Base-by-base conservation (phyloP, 768 basidiomycete species). In the Grammothele lineata region DNA sequence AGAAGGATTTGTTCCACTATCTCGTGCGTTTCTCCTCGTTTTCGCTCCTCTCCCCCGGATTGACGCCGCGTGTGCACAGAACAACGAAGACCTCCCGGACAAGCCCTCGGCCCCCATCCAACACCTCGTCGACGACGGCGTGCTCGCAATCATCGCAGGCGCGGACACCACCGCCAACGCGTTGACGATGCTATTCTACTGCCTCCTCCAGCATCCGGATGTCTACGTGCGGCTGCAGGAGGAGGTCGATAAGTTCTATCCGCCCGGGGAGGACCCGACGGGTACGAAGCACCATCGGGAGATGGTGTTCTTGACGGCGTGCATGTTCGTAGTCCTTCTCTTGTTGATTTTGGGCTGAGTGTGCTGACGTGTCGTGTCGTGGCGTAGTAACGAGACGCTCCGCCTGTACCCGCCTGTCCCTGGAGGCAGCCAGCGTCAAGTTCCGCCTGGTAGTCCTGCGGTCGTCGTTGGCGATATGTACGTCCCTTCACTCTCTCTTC, bases 1-100 rank as follows among this genome's bases (percentile, higher is more conserved):
- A 62, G 22, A 68, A 66, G 48, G 72, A 73, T 45, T 49, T 75
- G 0, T 76, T 73, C 48, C 70, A 75, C 44, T 63, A 76, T 48
- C 57, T 75, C 41, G 73, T 72, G 24, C 37, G 58, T 51, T 26
- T 30, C 27, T 19, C 6, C 14, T 33, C 32, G 2, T 3, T 18
- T 34, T 30, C n/a, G 24, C 2, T 15, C n/a, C 8, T 23, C 18
- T 27, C 6, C 23, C 24, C 30, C 8, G 8, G 11, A 32, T 15
- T 32, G 30, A 30, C 18, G 35, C 15, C n/a, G 9, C 7, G 7
- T n/a, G 35, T 19, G 35, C 17, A 2, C 32, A 58, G 57, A 50
- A 45, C 19, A 30, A 55, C n/a, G 57, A 58, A 22, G 51, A 44
- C 12, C 37, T 40, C 14, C 30, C 39, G 1, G 51, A 48, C 8